Conservation (phyloP, 2,329 filamentous ascomycete genomes). For the Trematosphaeria pertusa region DNA sequence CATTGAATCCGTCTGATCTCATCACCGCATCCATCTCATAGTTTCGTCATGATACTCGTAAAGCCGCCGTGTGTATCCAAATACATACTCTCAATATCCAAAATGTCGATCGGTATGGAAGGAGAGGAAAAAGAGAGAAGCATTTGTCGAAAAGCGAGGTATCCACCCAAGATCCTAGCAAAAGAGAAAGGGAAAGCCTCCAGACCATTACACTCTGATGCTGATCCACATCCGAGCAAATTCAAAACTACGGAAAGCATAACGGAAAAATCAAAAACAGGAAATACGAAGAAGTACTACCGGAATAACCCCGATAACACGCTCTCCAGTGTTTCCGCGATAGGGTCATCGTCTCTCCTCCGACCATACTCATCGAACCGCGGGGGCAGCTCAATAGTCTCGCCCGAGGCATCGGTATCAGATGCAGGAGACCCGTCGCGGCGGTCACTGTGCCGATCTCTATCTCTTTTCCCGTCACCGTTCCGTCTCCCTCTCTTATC, state of each 20-base stretch:
- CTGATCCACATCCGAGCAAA: too few relatives aligned
- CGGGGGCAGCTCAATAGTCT: conserved; percentile 46
- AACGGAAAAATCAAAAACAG: too few relatives aligned
- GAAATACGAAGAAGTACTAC: conserved; percentile 18
- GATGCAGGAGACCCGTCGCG: conserved; percentile 36
- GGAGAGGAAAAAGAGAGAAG: too few relatives aligned
- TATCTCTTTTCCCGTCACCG: conserved; percentile 21
- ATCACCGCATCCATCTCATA: too few relatives aligned
- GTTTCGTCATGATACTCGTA: too few relatives aligned
- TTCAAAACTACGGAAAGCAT: too few relatives aligned
- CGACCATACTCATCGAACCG: conserved; percentile 45
- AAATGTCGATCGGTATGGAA: too few relatives aligned
- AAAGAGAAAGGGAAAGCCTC: not conserved
- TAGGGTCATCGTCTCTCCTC: conserved; percentile 37
- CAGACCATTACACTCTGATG: too few relatives aligned
- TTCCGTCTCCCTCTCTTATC: conserved; percentile 26
- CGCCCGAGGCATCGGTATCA: conserved; percentile 29
- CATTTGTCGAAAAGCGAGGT: not conserved
- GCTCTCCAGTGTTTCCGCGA: conserved; percentile 44
- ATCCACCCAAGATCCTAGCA: not conserved
- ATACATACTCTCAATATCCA: too few relatives aligned
- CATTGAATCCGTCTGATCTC: too few relatives aligned
- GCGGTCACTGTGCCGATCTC: conserved; percentile 24
- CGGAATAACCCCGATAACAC: conserved; percentile 40
- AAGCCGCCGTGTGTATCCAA: too few relatives aligned